Percentiles rank a stretch among this genome's conserved stretches.
Conservation (phyloP, 2,329 filamentous ascomycete species). For the Fusarium euwallaceae region DNA sequence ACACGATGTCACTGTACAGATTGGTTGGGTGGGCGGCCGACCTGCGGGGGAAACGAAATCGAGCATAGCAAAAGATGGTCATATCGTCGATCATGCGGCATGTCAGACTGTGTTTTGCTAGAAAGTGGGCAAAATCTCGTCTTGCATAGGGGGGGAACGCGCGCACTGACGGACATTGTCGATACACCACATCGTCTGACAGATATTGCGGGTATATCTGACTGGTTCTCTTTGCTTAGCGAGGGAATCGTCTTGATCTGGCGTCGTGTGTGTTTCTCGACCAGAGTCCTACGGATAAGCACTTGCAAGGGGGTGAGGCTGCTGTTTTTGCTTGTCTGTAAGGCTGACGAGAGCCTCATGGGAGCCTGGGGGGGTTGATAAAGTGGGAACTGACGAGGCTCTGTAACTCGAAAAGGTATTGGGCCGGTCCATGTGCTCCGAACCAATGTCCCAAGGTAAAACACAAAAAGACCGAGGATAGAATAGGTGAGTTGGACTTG, state of each 20-base stretch:
- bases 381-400: slow-evolving; percentile 22
- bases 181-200: slow-evolving; percentile 3
- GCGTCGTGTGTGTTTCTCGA: background rate
- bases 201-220: background rate
- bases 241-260: slow-evolving; percentile 11
- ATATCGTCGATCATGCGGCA: slow-evolving; percentile 1
- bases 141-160: slow-evolving; percentile 16
- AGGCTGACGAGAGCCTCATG: slow-evolving; percentile 45
- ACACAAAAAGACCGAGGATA: background rate
- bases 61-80: background rate
- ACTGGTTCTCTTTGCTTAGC: slow-evolving; percentile 14
- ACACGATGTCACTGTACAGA: background rate
- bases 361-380: background rate
- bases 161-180: slow-evolving; percentile 1
- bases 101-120: background rate
- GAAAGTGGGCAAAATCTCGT: slow-evolving; percentile 12
- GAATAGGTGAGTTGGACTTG: background rate
- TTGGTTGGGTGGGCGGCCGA: background rate
- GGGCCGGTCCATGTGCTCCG: slow-evolving; percentile 5
- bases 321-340: slow-evolving; percentile 29
- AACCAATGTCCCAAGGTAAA: background rate
- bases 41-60: background rate
- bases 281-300: slow-evolving; percentile 42
- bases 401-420: background rate
- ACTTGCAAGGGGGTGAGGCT: slow-evolving; percentile 38